These are phyloP conservation scores for Phaseolus lunatus DNA, from an alignment of 306 rosid genomes.

Conservation along the genomic window DNA sequence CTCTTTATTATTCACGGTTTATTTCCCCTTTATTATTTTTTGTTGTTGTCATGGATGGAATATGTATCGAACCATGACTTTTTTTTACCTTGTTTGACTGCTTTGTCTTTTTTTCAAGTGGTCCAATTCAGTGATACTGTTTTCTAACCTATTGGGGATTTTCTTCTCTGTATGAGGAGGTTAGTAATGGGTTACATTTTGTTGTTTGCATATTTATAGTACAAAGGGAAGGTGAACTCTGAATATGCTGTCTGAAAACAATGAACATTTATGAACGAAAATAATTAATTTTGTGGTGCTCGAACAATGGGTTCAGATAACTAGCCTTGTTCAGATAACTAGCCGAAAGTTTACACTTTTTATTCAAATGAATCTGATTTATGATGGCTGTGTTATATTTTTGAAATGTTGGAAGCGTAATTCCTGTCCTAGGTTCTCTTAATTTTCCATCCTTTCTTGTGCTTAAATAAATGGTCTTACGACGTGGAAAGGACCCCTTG, in stretches of 20 bases:
- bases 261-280: background rate
- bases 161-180: background rate
- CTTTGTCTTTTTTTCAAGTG: slow-evolving; percentile 1
- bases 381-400: background rate
- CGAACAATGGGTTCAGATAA: slow-evolving; percentile 8
- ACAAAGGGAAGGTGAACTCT: background rate
- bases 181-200: background rate
- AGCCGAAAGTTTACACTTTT: background rate
- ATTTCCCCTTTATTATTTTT: background rate
- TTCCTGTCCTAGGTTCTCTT: background rate
- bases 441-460: slow-evolving; percentile 18
- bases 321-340: too few species aligned
- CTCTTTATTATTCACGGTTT: background rate
- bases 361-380: background rate
- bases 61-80: background rate
- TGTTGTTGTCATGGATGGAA: background rate
- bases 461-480: background rate
- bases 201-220: background rate
- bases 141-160: slow-evolving; percentile 18
- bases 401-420: background rate
- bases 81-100: background rate
- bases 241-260: slow-evolving; percentile 24
- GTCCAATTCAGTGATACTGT: background rate
- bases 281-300: background rate
- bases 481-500: background rate